Conservation (phyloP, 2,329 filamentous ascomycete species). For the Thelonectria olida region DNA sequence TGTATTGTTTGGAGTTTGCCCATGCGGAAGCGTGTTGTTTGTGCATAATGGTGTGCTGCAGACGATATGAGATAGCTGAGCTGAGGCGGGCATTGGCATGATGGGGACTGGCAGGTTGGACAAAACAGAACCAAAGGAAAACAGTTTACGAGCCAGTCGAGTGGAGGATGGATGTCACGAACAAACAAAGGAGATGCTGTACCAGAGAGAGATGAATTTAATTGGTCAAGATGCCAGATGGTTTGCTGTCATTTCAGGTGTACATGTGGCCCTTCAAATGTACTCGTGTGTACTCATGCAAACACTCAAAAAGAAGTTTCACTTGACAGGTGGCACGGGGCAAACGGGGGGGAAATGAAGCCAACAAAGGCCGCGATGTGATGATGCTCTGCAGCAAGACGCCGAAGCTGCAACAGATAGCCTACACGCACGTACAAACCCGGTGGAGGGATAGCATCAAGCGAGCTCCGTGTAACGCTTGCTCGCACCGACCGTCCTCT, state of each 20-base stretch:
- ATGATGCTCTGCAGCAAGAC: no score
- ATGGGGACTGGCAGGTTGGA: constrained; percentile 25
- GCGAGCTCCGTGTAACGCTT: neutral
- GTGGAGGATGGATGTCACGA: constrained; percentile 21
- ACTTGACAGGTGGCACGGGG: neutral
- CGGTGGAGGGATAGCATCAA: neutral
- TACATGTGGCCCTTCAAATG: no score
- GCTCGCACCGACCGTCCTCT: no score
- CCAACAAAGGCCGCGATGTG: no score
- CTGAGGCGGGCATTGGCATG: neutral
- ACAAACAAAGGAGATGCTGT: constrained; percentile 31
- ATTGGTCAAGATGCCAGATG: no score
- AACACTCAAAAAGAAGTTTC: neutral
- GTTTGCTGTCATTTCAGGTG: no score
- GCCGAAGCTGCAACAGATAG: no score
- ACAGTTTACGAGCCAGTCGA: neutral
- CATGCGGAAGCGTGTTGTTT: constrained; percentile 18
- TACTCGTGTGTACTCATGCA: no score
- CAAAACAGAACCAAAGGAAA: constrained; percentile 27
- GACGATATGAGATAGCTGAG: constrained; percentile 31
- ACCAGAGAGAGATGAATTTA: constrained; percentile 31
- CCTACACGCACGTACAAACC: no score
- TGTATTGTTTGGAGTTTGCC: constrained; percentile 3
- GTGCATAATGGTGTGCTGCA: constrained; percentile 18
- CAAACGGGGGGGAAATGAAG: neutral